Base-by-base conservation (phyloP, 2,329 filamentous ascomycete species). In the Talaromyces rugulosus region DNA sequence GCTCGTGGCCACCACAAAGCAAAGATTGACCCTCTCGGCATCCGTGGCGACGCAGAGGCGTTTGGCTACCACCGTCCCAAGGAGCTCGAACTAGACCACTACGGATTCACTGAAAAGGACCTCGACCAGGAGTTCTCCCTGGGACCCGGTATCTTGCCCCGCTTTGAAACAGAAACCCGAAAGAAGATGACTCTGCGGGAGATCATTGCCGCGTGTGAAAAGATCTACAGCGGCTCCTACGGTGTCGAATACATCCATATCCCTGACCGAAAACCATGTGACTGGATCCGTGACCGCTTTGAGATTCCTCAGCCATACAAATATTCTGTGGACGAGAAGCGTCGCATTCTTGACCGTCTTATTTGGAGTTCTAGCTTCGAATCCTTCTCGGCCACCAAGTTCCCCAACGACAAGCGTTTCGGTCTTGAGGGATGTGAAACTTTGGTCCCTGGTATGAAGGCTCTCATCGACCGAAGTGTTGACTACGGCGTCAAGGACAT, bases 291-390 rank as follows among this genome's bases (percentile, higher is more conserved):
- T 71, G 91, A 96, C 80, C 91, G 95, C 66, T 85, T 98, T 70
- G 95, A 99, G 82, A 89, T 98, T 58, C 94, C 94, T 53, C 86
- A 89, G 70, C 92, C 95, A 12, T 99, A 96, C 86, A 96, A 96
- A 79, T 98, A 97, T 83, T 96, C 92, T 0, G 89, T 96, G 63
- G 95, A 98, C 72, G 95, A 99, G 85, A 99, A 99, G 87, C 91
- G 95, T 74, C 88, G 95, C 68, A 96, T 99, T 69, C 85, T 99
- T 68, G 95, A 99, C 80, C 91, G 95, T 74, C 84, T 99, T 67
- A 99, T 99, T 78, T 99, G 95, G 95, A 94, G 91, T 76, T 96
- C 93, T 66, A 97, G 92, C 80, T 99, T 99, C 77, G 95, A 99
- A 82, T 82, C 87, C 64, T 99, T 99, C 85, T 82, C 96, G 68